Evolutionary conservation across 2,329 filamentous ascomycete species (phyloP), one percentile per base, ranked within the genome.

Genomic region (Chaetomium strumarium): DNA sequence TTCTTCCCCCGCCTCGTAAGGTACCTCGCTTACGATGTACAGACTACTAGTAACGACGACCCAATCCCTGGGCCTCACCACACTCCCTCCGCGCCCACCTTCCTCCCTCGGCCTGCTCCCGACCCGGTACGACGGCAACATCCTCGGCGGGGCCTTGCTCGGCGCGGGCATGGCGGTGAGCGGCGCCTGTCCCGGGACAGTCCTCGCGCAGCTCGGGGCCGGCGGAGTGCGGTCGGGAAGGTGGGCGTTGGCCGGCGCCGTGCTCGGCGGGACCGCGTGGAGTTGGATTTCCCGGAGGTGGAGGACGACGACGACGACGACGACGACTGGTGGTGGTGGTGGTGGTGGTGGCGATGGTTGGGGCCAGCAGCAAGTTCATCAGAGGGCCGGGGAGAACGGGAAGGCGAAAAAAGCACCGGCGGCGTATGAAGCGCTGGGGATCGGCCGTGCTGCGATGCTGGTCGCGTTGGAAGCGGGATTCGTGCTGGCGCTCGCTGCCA

Each of bases 161-260:
- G 84, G 84, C 34, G 65, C 76, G n/a, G 84, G 84, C 51, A 85
- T 87, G 83, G 75, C 80, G 6, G 68, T 86, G 14, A 78, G 82
- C 0, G 83, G 82, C 9, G 78, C 83, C 0, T 86, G 84, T 54
- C 82, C 84, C 0, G 84, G 84, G 0, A 85, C 82, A 0, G 74
- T 85, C 6, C 74, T 85, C 45, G 76, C 78, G 0, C 84, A 88
- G 66, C 61, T 81, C 11, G 81, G 75, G 2, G 69, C 75, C 12
- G 76, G 79, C 12, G 76, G 79, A 1, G 69, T 83, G 2, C 67
- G 62, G 2, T 75, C 77, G 0, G 80, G 80, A 0, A 63, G 74
- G 37, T 77, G 73, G 49, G 76, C 78, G 0, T 67, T 85, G 2
- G 67, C 68, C 0, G 84, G 84, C 7, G 77, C 75, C 20, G 56